phyloP scores from a whole-genome alignment of 805 yeast genomes.

The Cyberlindnera saturnus region DNA sequence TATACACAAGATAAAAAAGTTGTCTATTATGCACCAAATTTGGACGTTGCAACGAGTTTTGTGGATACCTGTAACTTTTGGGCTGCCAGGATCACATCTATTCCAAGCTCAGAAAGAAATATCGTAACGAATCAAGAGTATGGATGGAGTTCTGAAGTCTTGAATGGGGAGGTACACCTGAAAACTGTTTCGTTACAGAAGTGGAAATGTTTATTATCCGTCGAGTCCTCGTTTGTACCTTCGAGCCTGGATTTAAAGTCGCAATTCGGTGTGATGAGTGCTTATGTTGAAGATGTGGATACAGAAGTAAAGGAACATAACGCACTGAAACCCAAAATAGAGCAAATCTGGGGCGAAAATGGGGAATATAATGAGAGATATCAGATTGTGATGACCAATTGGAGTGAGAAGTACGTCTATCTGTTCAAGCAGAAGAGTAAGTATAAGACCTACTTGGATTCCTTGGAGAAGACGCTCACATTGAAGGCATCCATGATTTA shows the following conservation, averaged over 20 bases:
- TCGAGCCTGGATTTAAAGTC: slow-evolving; percentile 26
- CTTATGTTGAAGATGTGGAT: slow-evolving; percentile 35
- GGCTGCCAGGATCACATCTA: slow-evolving; percentile 81
- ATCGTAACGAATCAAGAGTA: slow-evolving; percentile 69
- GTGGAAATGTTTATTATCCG: slow-evolving; percentile 23
- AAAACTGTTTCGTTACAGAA: slow-evolving; percentile 12
- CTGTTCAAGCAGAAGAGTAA: slow-evolving; percentile 31
- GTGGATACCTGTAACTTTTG: slow-evolving; percentile 81
- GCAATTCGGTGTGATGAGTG: slow-evolving; percentile 34
- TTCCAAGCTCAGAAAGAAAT: slow-evolving; percentile 63
- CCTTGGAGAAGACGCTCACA: slow-evolving; percentile 26
- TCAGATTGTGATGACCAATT: slow-evolving; percentile 32
- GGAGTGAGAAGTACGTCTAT: slow-evolving; percentile 35
- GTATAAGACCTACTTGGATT: slow-evolving; percentile 27
- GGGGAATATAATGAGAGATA: slow-evolving; percentile 11
- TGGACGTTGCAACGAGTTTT: slow-evolving; percentile 60
- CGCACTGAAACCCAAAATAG: slow-evolving; percentile 30
- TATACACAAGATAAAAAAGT: slow-evolving; percentile 16
- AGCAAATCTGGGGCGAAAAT: slow-evolving; percentile 28
- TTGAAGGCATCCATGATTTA: slow-evolving; percentile 19
- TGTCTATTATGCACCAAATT: slow-evolving; percentile 20
- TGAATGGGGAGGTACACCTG: slow-evolving; percentile 19
- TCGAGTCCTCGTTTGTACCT: slow-evolving; percentile 25
- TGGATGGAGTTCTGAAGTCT: slow-evolving; percentile 54
- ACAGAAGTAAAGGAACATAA: slow-evolving; percentile 38